Evolutionary conservation across 805 yeast genomes (phyloP).

Genomic region (Ogataea philodendri): DNA sequence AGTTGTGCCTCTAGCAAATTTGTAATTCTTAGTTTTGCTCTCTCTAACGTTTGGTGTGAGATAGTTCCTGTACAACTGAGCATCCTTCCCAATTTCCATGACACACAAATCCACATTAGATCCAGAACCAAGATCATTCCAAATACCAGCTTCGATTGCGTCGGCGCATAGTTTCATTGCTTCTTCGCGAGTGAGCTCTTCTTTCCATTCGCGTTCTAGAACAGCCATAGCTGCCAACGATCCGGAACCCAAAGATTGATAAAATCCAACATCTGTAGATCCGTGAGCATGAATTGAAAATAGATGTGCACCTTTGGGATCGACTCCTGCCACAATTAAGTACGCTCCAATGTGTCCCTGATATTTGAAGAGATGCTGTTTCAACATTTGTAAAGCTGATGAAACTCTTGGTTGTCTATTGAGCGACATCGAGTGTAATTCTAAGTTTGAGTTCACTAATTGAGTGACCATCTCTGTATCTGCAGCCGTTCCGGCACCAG

Average conservation of each 20-base stretch:
- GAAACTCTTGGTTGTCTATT: slow-evolving; percentile 90
- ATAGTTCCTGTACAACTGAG: slow-evolving; percentile 80
- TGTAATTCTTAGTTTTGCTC: slow-evolving; percentile 76
- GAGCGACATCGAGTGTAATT: slow-evolving; percentile 81
- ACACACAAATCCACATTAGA: slow-evolving; percentile 97
- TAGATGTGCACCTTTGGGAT: slow-evolving; percentile 93
- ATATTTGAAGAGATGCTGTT: slow-evolving; percentile 93
- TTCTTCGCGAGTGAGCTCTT: slow-evolving; percentile 75
- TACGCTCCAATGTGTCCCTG: slow-evolving; percentile 98
- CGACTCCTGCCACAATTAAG: slow-evolving; percentile 96
- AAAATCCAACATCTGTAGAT: slow-evolving; percentile 92
- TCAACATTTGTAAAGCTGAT: slow-evolving; percentile 86
- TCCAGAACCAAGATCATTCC: slow-evolving; percentile 99
- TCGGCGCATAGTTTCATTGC: slow-evolving; percentile 89
- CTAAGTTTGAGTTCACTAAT: slow-evolving; percentile 84
- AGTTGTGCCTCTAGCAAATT: slow-evolving; percentile 92
- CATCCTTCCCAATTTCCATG: slow-evolving; percentile 90
- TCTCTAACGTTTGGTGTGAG: slow-evolving; percentile 88
- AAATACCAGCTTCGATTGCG: slow-evolving; percentile 96
- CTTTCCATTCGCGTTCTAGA: slow-evolving; percentile 83
- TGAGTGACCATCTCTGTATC: slow-evolving; percentile 98
- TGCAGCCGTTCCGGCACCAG: slow-evolving; percentile 99
- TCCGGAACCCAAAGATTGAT: slow-evolving; percentile 92
- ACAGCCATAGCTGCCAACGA: slow-evolving; percentile 99
- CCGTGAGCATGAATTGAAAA: slow-evolving; percentile 97